Evolutionary conservation across 495 filamentous ascomycete species (phyloP).

Genomic region (Aspergillus indologenus): DNA sequence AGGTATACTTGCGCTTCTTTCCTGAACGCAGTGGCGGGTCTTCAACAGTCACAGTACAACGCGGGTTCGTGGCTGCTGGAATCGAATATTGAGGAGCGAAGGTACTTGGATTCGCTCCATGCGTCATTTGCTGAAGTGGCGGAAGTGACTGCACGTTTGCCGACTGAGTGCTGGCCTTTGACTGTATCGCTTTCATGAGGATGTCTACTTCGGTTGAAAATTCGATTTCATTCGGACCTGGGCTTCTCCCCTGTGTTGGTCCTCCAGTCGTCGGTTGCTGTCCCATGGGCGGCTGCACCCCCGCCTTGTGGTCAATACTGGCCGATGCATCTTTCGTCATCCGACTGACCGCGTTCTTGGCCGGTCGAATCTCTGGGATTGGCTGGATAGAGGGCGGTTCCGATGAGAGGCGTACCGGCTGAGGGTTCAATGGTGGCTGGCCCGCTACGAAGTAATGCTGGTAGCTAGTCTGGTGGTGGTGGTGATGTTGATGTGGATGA

Average conservation of each 20-base stretch:
- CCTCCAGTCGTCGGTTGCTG: constrained; percentile 9
- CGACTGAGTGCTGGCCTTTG: constrained; percentile 46
- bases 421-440: constrained; percentile 28
- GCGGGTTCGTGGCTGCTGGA: constrained; percentile 19
- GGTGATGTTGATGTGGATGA: constrained; percentile 31
- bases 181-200: constrained; percentile 90
- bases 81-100: constrained; percentile 31
- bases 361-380: constrained; percentile 40
- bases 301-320: constrained; percentile 17
- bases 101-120: constrained; percentile 17
- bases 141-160: constrained; percentile 33
- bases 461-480: constrained; percentile 21
- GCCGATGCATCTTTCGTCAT: constrained; percentile 23
- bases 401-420: constrained; percentile 33
- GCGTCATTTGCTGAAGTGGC: constrained; percentile 34
- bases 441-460: constrained; percentile 32
- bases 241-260: constrained; percentile 18
- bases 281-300: constrained; percentile 6
- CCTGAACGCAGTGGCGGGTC: constrained; percentile 32
- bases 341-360: constrained; percentile 41
- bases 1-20: constrained; percentile 61
- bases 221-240: constrained; percentile 40
- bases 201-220: constrained; percentile 84
- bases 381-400: constrained; percentile 31
- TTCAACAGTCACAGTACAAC: constrained; percentile 26